Evolutionary conservation across 1,284 basidiomycete genomes (phyloP), one percentile per base, ranked within the genome.

Genomic region (Austropuccinia psidii): DNA sequence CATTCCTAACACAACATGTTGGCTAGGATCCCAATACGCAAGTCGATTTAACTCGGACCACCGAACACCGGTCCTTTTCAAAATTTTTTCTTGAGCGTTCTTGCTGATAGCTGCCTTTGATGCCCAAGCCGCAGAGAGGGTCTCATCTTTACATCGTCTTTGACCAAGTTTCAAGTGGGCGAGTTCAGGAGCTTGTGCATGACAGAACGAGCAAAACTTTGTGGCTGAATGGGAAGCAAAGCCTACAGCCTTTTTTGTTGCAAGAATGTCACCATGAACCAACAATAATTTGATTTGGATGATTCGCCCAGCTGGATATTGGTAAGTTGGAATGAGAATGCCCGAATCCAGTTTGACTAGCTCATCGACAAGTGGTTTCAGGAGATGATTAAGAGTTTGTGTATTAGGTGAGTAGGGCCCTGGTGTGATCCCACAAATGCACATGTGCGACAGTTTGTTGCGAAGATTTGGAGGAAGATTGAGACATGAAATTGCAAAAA

Each of bases 31-130:
- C 67, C 67, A 70, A 39, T 69, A 69, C 27, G 4, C 1, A 27
- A 69, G 27, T 17, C 55, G 27, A 37, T 57, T 69, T 7, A 69
- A 33, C 21, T 69, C 67, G 19, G 67, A 69, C 67, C 55, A 69
- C 43, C 41, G 41, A 7, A 69, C 55, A 17, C 67, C 39, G 21
- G 54, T 69, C 27, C 24, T 29, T 29, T 60, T 69, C 37, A 69
- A 37, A 11, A 69, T 43, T 8, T 27, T 21, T 3, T n/a, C 37
- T 49, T 69, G 52, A 9, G 35, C 37, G 35, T 13, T 37, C 21
- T 4, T 37, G 8, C 31, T 54, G 4, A 7, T 19, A 4, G 55
- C 67, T 11, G 15, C 39, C 33, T 49, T 45, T 21, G 41, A 69
- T 0, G 45, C 49, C 11, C n/a, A 0, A 13, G 55, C 54, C 17